These are phyloP conservation scores for Caryopteris hybrid DNA, from an alignment of 305 asterid genomes.

Conservation along the genomic window DNA sequence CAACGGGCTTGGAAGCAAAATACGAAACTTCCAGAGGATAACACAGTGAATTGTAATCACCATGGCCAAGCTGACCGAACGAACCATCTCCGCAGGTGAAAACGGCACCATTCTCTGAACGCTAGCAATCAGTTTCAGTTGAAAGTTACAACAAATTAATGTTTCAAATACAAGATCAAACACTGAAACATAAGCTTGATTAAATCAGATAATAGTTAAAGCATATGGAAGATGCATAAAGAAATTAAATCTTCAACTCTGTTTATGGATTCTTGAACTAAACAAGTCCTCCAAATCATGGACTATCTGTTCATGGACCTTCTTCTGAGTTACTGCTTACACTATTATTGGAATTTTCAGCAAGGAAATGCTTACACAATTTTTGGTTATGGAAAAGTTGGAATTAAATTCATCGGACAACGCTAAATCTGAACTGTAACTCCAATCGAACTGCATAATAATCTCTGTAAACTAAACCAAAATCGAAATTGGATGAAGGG, in stretches of 20 bases:
- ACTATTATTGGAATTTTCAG: neutral
- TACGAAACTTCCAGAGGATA: constrained; percentile 43
- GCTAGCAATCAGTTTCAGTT: neutral
- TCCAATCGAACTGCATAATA: neutral
- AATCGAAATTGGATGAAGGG: neutral
- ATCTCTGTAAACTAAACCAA: neutral
- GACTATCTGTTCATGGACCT: no score
- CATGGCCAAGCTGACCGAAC: constrained; percentile 92
- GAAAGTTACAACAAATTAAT: neutral
- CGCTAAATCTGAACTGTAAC: no score
- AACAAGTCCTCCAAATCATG: neutral
- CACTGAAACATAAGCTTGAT: neutral
- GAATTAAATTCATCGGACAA: no score
- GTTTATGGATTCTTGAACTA: neutral
- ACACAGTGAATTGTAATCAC: constrained; percentile 44
- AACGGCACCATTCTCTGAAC: constrained; percentile 56
- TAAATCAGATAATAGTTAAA: neutral
- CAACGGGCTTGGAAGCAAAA: constrained; percentile 42
- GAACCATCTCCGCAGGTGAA: constrained; percentile 85
- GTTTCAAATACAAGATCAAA: neutral
- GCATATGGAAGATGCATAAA: neutral
- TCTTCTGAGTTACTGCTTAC: no score
- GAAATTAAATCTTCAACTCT: neutral
- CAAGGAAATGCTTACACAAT: neutral
- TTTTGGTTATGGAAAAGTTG: neutral